phyloP scores from a whole-genome alignment of 2,329 filamentous ascomycete species.

The Fusarium proliferatum region DNA sequence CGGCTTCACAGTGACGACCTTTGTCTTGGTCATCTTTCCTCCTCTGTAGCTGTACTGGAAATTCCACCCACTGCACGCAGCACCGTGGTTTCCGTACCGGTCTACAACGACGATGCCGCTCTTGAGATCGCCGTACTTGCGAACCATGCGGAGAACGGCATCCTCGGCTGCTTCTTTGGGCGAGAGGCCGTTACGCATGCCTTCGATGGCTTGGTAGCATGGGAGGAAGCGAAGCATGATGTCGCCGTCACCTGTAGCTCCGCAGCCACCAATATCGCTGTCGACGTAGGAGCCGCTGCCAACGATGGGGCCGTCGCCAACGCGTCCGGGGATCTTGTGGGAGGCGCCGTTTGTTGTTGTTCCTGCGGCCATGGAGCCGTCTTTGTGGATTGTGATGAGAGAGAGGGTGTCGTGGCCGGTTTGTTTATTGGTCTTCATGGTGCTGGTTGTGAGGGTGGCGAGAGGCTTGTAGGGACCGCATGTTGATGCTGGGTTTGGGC shows the following conservation, averaged over 20 bases:
- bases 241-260: slow-evolving; percentile 67
- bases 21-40: slow-evolving; percentile 57
- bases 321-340: slow-evolving; percentile 65
- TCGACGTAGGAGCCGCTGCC: slow-evolving; percentile 68
- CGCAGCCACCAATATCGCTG: slow-evolving; percentile 64
- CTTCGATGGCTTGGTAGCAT: slow-evolving; percentile 69
- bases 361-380: slow-evolving; percentile 62
- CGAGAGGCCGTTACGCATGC: slow-evolving; percentile 59
- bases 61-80: slow-evolving; percentile 64
- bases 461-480: slow-evolving; percentile 62
- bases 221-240: slow-evolving; percentile 68
- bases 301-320: slow-evolving; percentile 66
- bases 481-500: slow-evolving; percentile 53
- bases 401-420: slow-evolving; percentile 65
- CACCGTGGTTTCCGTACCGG: slow-evolving; percentile 60
- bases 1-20: slow-evolving; percentile 56
- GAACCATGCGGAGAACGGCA: slow-evolving; percentile 60
- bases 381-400: slow-evolving; percentile 58
- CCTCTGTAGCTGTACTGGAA: slow-evolving; percentile 65
- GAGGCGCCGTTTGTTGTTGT: slow-evolving; percentile 67
- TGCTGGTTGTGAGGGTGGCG: not conserved
- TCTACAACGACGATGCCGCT: slow-evolving; percentile 65
- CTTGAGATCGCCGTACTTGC: slow-evolving; percentile 57
- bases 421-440: slow-evolving; percentile 17
- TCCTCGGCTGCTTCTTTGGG: slow-evolving; percentile 63